Conservation (phyloP, 495 filamentous ascomycete genomes). For the Podospora pseudocomata region DNA sequence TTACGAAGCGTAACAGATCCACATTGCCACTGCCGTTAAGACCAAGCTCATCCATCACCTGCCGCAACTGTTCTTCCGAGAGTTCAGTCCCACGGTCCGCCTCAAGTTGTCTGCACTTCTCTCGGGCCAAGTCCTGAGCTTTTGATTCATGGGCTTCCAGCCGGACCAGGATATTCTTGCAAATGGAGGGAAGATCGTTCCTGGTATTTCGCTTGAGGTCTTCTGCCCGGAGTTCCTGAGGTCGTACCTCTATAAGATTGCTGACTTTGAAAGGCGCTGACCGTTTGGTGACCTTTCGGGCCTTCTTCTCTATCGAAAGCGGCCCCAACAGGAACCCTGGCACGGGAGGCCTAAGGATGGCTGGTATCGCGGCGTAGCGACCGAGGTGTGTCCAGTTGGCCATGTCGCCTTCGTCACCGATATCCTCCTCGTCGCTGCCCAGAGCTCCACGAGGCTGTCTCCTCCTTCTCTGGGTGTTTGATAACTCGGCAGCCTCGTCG, state of each 20-base stretch:
- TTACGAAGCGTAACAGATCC: conserved; percentile 73
- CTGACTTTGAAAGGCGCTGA: conserved; percentile 59
- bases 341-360: conserved; percentile 69
- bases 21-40: conserved; percentile 63
- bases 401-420: conserved; percentile 69
- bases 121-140: conserved; percentile 41
- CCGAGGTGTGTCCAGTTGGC: conserved; percentile 89
- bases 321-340: conserved; percentile 87
- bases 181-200: conserved; percentile 67
- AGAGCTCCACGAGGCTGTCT: conserved; percentile 30
- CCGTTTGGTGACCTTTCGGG: conserved; percentile 62
- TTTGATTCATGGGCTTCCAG: conserved; percentile 39
- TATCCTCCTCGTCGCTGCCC: conserved; percentile 37
- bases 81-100: conserved; percentile 22
- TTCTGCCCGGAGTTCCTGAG: conserved; percentile 65
- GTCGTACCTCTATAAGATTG: conserved; percentile 62
- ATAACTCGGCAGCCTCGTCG: conserved; percentile 40
- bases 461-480: conserved; percentile 45
- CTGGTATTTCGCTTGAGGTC: conserved; percentile 72
- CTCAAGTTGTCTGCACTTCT: conserved; percentile 33
- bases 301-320: conserved; percentile 81
- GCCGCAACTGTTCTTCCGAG: conserved; percentile 31
- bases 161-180: conserved; percentile 57
- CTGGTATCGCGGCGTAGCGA: conserved; percentile 64
- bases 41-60: conserved; percentile 51